Conservation (phyloP, 2,329 filamentous ascomycete genomes). For the Myriosclerotinia curreyana region DNA sequence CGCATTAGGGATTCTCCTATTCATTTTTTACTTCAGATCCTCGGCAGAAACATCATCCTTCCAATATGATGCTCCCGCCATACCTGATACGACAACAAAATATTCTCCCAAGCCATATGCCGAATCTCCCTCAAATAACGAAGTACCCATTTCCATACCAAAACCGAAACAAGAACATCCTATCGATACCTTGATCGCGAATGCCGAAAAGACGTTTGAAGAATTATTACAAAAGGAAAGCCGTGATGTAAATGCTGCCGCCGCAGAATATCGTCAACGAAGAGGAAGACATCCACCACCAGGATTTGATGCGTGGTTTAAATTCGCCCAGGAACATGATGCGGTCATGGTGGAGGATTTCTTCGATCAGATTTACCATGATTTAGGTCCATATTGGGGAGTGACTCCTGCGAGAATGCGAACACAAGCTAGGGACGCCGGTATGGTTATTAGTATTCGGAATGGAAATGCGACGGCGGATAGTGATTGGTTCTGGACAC, state of each 20-base stretch:
- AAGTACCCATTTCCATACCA: not conserved
- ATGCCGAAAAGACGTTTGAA: slow-evolving; percentile 43
- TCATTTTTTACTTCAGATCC: slow-evolving; percentile 26
- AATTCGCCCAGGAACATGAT: slow-evolving; percentile 50
- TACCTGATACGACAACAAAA: slow-evolving; percentile 2
- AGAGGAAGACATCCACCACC: slow-evolving; percentile 61
- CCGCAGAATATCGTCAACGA: slow-evolving; percentile 52
- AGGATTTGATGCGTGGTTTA: slow-evolving; percentile 59
- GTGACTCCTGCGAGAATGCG: slow-evolving; percentile 46
- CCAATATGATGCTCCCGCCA: slow-evolving; percentile 8
- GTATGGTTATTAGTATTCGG: slow-evolving; percentile 61
- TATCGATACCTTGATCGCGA: slow-evolving; percentile 46
- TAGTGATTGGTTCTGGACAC: slow-evolving; percentile 44
- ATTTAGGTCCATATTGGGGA: slow-evolving; percentile 48
- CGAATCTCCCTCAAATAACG: not conserved
- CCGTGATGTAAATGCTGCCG: slow-evolving; percentile 46
- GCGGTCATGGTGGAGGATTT: slow-evolving; percentile 60
- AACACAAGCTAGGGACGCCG: slow-evolving; percentile 52
- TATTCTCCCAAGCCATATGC: not conserved
- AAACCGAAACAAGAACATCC: slow-evolving; percentile 40
- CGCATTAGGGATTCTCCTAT: slow-evolving; percentile 24
- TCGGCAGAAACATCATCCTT: slow-evolving; percentile 7
- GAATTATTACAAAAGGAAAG: slow-evolving; percentile 44
- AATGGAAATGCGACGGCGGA: slow-evolving; percentile 50
- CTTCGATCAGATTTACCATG: slow-evolving; percentile 54